Conservation (phyloP, 164 flowering plant genomes). For the Annona squamosa region DNA sequence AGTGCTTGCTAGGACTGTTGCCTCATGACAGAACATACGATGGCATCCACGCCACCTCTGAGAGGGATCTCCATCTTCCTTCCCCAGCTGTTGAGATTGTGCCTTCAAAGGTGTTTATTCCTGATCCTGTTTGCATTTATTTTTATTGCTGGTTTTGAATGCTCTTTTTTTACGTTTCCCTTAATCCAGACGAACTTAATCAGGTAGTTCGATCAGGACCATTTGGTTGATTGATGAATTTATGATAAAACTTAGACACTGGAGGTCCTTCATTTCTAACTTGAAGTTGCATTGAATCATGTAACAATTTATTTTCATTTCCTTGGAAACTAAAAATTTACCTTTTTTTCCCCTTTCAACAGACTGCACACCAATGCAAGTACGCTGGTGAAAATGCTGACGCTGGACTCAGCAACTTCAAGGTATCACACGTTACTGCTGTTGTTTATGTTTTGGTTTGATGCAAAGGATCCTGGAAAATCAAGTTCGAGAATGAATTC, state of each 20-base stretch:
- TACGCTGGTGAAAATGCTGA: conserved; percentile 77
- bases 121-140: neutral
- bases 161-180: neutral
- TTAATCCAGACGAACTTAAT: neutral
- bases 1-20: conserved; percentile 70
- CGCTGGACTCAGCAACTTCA: conserved; percentile 56
- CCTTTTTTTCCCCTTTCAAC: conserved; percentile 10
- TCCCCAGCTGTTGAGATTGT: conserved; percentile 88
- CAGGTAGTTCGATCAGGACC: neutral
- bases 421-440: conserved; percentile 33
- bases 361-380: conserved; percentile 62
- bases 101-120: conserved; percentile 67
- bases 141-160: neutral
- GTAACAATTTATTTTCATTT: neutral
- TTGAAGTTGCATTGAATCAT: neutral
- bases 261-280: neutral
- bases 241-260: neutral
- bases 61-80: conserved; percentile 51
- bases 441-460: neutral
- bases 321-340: neutral
- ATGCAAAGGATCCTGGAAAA: neutral
- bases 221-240: neutral
- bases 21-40: conserved; percentile 54
- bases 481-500: neutral
- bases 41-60: conserved; percentile 38